These are phyloP conservation scores for Fusarium tanahbumbuense DNA, from an alignment of 2,329 filamentous ascomycete species.

Conservation along the genomic window DNA sequence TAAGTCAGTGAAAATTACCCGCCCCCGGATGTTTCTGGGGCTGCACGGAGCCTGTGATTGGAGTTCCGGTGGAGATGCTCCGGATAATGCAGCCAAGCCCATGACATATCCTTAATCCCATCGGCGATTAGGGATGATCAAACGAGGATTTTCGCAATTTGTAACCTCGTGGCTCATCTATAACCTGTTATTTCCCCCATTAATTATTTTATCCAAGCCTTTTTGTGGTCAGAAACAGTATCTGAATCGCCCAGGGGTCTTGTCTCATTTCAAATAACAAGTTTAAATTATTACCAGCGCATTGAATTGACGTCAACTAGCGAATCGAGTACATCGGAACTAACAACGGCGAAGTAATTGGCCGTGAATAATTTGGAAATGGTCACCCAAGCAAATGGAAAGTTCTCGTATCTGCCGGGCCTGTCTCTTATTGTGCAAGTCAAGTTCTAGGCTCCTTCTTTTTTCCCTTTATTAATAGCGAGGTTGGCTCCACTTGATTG, in stretches of 20 bases:
- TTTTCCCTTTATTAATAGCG: constrained; percentile 2
- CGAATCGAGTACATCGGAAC: constrained; percentile 31
- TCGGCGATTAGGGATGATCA: constrained; percentile 24
- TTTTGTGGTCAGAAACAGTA: neutral
- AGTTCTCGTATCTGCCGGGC: constrained; percentile 21
- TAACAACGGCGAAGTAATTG: neutral
- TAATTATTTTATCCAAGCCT: constrained; percentile 7
- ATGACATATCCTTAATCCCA: constrained; percentile 25
- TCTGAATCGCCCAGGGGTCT: constrained; percentile 5
- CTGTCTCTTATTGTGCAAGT: neutral
- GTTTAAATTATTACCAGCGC: constrained; percentile 2
- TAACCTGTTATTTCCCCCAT: constrained; percentile 26
- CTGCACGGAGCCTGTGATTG: constrained; percentile 33
- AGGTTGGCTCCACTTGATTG: neutral
- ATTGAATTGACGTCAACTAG: constrained; percentile 38
- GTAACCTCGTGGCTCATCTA: constrained; percentile 8
- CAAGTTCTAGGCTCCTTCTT: neutral
- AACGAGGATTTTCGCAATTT: neutral
- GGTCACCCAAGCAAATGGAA: constrained; percentile 10
- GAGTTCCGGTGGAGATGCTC: constrained; percentile 37
- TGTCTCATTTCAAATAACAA: neutral
- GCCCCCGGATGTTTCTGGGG: constrained; percentile 31
- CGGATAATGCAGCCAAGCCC: constrained; percentile 27
- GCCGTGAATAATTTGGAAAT: constrained; percentile 4
- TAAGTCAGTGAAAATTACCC: constrained; percentile 4